Conservation (phyloP, 805 yeast genomes). For the Grigorovia humatica region DNA sequence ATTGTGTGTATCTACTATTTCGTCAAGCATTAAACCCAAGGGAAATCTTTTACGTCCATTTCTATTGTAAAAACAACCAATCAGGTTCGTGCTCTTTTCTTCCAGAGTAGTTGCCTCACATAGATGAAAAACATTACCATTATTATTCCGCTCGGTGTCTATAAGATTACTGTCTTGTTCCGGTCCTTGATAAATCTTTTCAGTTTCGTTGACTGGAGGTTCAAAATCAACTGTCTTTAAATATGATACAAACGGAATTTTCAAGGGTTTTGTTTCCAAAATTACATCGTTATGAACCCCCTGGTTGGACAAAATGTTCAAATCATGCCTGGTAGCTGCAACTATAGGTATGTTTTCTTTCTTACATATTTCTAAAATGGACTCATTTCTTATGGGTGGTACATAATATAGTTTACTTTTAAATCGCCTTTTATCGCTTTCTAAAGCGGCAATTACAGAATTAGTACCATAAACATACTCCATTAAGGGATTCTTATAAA, state of each 20-base stretch:
- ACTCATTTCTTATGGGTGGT: constrained; percentile 31
- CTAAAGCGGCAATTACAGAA: constrained; percentile 61
- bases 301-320: constrained; percentile 50
- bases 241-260: constrained; percentile 10
- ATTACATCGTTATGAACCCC: constrained; percentile 79
- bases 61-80: not conserved
- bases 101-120: not conserved
- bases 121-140: not conserved
- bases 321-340: constrained; percentile 34
- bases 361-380: constrained; percentile 27
- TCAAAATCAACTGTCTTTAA: constrained; percentile 26
- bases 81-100: not conserved
- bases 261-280: constrained; percentile 43
- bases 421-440: constrained; percentile 39
- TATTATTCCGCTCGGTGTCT: not conserved
- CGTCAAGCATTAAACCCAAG: constrained; percentile 66
- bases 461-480: constrained; percentile 74
- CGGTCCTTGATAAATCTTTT: not conserved
- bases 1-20: constrained; percentile 78
- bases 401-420: not conserved
- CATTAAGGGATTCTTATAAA: constrained; percentile 36
- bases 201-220: too few relatives aligned
- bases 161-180: constrained; percentile 2
- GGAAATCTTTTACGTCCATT: constrained; percentile 35
- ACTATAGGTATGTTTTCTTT: constrained; percentile 41